Evolutionary conservation across 1,284 basidiomycete species (phyloP), one percentile per base, ranked within the genome.

Genomic region (Pseudomicrostroma phylloplanum): DNA sequence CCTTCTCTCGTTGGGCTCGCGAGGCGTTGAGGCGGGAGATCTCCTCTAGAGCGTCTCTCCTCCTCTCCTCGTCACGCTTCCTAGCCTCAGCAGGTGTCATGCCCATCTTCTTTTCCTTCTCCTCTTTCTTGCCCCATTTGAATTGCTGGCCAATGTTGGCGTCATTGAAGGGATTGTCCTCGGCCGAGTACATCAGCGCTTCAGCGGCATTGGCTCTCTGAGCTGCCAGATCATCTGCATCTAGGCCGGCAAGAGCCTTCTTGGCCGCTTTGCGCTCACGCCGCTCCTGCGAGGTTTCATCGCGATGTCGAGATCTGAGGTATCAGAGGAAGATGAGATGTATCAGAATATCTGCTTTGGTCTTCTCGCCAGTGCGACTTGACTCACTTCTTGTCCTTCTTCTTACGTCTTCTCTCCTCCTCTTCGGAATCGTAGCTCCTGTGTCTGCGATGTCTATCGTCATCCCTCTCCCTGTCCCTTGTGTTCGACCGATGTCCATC

Each of bases 71-170:
- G 81, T 99, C 96, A 69, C 86, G 85, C 67, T 84, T 83, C 65
- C 89, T 88, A 1, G 89, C 85, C 75, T 99, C 94, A 1, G 87
- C 87, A 0, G 87, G 76, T 0, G 88, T 86, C 61, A 98, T 76
- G 0, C 96, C 96, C 62, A 87, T 82, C 80, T 94, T 96, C 75
- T 86, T 85, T 79, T 98, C 96, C 82, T 92, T 92, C 79, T 98
- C 94, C 42, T 87, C 86, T 82, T 98, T 98, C 84, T 99, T 99
- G 80, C 92, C 90, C 96, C 96, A 99, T 63, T 89, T 87, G 81
- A 98, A 98, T 79, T 92, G 90, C 76, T 96, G 90, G 23, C 87
- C 88, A 30, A 97, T 59, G 79, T 96, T 96, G 66, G 91, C 87
- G 76, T 98, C 94, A 80, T 96, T 90, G 83, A 98, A 98, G 0